Base-by-base conservation (phyloP, 345 rosid species). In the Kandelia obovata region DNA sequence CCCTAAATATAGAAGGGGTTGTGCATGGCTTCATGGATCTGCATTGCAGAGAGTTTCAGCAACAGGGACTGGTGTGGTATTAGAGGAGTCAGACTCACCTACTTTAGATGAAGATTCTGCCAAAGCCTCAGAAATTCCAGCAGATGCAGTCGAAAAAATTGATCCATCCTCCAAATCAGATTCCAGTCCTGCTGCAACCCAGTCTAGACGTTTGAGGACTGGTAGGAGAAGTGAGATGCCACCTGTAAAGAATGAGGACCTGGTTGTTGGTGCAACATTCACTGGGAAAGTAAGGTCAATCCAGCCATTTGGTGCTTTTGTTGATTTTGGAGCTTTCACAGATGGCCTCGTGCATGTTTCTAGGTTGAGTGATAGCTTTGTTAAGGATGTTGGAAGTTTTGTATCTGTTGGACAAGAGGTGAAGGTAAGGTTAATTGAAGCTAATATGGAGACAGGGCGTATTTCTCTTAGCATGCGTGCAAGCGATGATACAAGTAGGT, bases 341-440 rank as follows among this genome's bases (percentile, higher is more conserved):
- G 95, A 91, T 73, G 96, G 98, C 39, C 74, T 91, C 70, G 97
- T 89, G 13, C 98, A 88, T 80, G 98, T 91, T 68, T 94, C 97
- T 62, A 83, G 75, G 79, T 63, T 94, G 83, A 91, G 96, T 61
- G 86, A 87, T 65, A 79, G 71, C 79, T 94, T 84, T 72, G 93
- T 94, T 58, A 87, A 89, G 82, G 98, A 94, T 82, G 96, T 89
- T 59, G 84, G 83, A 20, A 79, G 73, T 79, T 73, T 91, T 64
- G 97, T 94, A 67, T 78, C 98, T 16, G 72, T 94, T 72, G 98
- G 96, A 32, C 95, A 94, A 84, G 92, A 89, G 58, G 96, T 94
- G 57, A 83, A 84, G 77, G 96, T 94, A 56, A 86, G 85, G 73
- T 69, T 94, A 31, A 71, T 91, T 66, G 99, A 94, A 84, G 97